Evolutionary conservation across 768 basidiomycete genomes (phyloP).

Genomic region (Exsudoporus frostii): DNA sequence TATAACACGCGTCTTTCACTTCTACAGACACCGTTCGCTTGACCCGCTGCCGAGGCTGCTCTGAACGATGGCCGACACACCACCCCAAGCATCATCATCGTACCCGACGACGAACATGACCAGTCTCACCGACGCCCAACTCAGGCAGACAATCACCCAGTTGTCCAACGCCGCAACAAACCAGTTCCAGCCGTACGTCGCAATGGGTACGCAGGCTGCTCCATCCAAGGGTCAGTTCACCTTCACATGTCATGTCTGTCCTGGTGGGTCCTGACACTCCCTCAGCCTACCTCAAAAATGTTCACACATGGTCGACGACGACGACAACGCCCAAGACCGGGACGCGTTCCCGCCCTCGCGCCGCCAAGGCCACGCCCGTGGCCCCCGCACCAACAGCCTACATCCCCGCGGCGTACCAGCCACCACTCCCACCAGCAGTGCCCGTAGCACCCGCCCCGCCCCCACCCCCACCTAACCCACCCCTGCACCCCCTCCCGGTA

Average conservation of each 20-base stretch:
- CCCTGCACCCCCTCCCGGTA: conserved; percentile 56
- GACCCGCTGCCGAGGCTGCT: not conserved
- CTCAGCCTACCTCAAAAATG: conserved; percentile 63
- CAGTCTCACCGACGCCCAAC: conserved; percentile 58
- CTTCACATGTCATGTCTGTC: not conserved
- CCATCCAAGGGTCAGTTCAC: conserved; percentile 28
- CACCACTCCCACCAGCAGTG: conserved; percentile 33
- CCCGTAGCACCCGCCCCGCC: conserved; percentile 26
- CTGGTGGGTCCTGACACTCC: conserved; percentile 15
- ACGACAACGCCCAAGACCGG: conserved; percentile 44
- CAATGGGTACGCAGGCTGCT: conserved; percentile 28
- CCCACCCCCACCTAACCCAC: conserved; percentile 43
- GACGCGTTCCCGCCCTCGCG: conserved; percentile 40
- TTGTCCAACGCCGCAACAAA: conserved; percentile 38
- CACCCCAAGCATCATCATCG: conserved; percentile 25
- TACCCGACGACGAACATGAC: conserved; percentile 37
- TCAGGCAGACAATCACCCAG: conserved; percentile 61
- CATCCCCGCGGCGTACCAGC: conserved; percentile 38
- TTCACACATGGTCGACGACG: conserved; percentile 65
- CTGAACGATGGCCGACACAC: conserved; percentile 28
- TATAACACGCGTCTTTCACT: conserved; percentile 24
- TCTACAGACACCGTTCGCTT: not conserved
- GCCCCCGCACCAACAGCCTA: conserved; percentile 34
- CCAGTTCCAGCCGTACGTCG: conserved; percentile 35
- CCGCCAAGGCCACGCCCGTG: conserved; percentile 39